Evolutionary conservation across 768 basidiomycete species (phyloP), one percentile per base, ranked within the genome.

Genomic region (Auricularia auricula-judae): DNA sequence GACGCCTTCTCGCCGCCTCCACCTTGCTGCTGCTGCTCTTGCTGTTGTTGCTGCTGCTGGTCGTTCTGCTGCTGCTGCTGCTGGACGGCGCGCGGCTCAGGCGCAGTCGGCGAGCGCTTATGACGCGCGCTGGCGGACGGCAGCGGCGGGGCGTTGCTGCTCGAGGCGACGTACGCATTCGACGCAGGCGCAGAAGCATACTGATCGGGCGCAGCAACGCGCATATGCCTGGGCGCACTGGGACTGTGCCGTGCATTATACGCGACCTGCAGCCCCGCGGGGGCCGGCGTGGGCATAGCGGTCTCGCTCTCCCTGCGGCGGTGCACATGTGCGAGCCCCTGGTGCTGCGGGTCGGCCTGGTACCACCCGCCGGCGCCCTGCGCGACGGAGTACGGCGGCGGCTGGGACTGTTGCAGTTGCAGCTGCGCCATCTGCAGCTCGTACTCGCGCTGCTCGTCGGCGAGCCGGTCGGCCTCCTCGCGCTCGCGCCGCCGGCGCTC

Each of bases 101-200:
- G 84, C 16, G 83, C 85, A 11, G 88, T 89, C 1, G 88, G 88
- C 69, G 86, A 90, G 7, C 86, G 80, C 56, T 84, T 78, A 67
- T 86, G 87, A 63, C 82, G 83, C 29, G 36, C 61, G 29, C 67
- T 61, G 5, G 36, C 18, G 2, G 36, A 23, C 5, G 59, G 36
- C 18, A 64, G 33, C 36, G 62, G 62, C 4, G 64, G 36, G 16
- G 58, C n/a, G 39, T 64, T 58, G 16, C 29, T 29, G 29, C 39
- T 42, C 39, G 39, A 42, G 39, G 39, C 8, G 8, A 42, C 39
- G 39, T 42, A 42, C 2, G 1, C 39, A 1, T 42, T 14, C 39
- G 12, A 23, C 23, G 39, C 39, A 1, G 39, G 39, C 8, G 39
- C 39, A 7, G 39, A 42, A 7, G 39, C 39, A 14, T 42, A 42